A percentile compares a stretch with the other conserved stretches of the same genome.
These are phyloP conservation scores for Oropetium thomaeum DNA, from an alignment of 176 grass and related monocot genomes.

Conservation along the genomic window DNA sequence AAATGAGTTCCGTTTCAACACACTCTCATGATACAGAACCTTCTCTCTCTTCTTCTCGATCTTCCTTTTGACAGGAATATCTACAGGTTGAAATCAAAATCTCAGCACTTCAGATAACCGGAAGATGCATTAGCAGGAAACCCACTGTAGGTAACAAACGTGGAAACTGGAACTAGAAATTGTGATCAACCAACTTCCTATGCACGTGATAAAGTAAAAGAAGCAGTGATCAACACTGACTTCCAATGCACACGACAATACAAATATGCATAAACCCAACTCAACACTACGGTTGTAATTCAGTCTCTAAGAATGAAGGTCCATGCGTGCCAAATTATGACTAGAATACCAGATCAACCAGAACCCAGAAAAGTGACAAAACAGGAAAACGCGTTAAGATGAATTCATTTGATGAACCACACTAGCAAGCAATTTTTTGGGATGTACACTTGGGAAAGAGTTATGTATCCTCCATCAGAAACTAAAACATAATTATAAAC, in stretches of 20 bases:
- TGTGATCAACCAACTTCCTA: background rate
- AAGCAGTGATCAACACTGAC: background rate
- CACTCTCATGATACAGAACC: slow-evolving; percentile 71
- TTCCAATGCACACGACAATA: background rate
- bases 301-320: background rate
- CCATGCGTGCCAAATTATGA: background rate
- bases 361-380: background rate
- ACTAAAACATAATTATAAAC: background rate
- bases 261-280: background rate
- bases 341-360: background rate
- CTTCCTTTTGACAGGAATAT: slow-evolving; percentile 71
- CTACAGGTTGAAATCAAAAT: slow-evolving; percentile 13
- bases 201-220: background rate
- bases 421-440: background rate
- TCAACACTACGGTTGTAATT: background rate
- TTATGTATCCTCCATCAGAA: background rate
- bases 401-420: background rate
- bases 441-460: background rate
- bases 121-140: background rate
- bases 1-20: slow-evolving; percentile 69
- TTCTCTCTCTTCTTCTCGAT: slow-evolving; percentile 80
- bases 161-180: background rate
- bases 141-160: background rate
- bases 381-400: background rate
- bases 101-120: background rate